phyloP scores from a whole-genome alignment of 192 early-diverging fungal species.

The Podochytrium sp. region DNA sequence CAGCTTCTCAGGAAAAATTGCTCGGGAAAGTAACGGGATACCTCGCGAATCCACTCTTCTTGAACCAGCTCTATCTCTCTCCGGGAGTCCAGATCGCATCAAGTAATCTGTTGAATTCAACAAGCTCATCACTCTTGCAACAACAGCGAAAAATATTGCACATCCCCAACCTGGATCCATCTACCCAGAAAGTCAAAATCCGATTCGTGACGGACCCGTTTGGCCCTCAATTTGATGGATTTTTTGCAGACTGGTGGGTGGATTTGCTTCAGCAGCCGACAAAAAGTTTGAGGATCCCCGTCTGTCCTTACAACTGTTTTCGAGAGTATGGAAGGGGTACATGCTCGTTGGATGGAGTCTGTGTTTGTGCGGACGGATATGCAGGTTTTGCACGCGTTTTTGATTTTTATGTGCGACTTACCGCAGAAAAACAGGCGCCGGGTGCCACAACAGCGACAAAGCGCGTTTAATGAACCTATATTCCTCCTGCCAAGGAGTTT shows the following conservation, averaged over 20 bases:
- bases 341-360: conserved; percentile 18
- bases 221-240: conserved; percentile 27
- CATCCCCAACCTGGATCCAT: background rate
- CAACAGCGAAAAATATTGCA: background rate
- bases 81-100: background rate
- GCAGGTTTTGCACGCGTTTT: background rate
- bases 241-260: background rate
- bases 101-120: background rate
- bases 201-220: conserved; percentile 11
- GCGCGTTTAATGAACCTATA: background rate
- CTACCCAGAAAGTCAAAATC: background rate
- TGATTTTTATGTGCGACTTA: background rate
- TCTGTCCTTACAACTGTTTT: conserved; percentile 7
- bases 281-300: too few species aligned
- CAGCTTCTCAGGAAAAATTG: background rate
- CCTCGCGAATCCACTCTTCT: background rate
- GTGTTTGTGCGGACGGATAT: conserved; percentile 14
- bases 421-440: conserved; percentile 3
- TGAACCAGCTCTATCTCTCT: background rate
- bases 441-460: conserved; percentile 23
- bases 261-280: background rate
- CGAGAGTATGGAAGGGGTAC: background rate
- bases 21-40: conserved; percentile 9
- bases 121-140: background rate
- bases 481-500: background rate